Base-by-base conservation (phyloP, 306 rosid species). In the Argentina anserina region DNA sequence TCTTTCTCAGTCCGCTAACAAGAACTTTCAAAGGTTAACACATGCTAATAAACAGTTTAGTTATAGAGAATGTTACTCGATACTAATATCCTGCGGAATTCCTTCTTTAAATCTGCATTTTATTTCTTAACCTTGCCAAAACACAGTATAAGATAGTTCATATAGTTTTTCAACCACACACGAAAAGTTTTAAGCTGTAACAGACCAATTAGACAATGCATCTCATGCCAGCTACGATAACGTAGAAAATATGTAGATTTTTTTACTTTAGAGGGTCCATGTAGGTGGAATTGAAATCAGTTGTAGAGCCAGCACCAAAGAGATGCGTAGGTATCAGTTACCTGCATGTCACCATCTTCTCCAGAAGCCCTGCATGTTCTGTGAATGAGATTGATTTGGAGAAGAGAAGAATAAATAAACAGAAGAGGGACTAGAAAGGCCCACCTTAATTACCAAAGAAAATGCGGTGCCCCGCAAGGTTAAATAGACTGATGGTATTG, bases 361-460 rank as follows among this genome's bases (percentile, higher is more conserved):
- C 10, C 40, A 59, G 75, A 74, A 47, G 29, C 49, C 42, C 20
- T 56, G 71, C 95, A 88, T 87, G 98, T 90, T 90, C 83, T 78
- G 87, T 80, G 98, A 87, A 79, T 78, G 88, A 84, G 84, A 88
- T 78, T 85, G 82, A 76, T 47, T 52, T 47, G 80, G 59, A 70
- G 76, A 72, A 36, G 79, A 67, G 26, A 75, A 21, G 62, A 55
- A 55, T 12, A 79, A 80, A 11, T 72, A 60, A 85, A 82, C 49
- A 69, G 3, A 34, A 45, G 67, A 59, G 75, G 70, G 79, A 67
- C 67, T 41, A 47, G 78, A 75, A 76, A 79, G 97, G 91, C 88
- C 90, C 90, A 85, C 92, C 79, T 71, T 40, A 9, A 46, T 60
- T 60, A 67, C 82, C 74, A 70, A 63, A 81, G 79, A 52, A 52